Evolutionary conservation across 1,284 basidiomycete genomes (phyloP), one percentile per base, ranked within the genome.

Genomic region (Laetiporus sulphureus): DNA sequence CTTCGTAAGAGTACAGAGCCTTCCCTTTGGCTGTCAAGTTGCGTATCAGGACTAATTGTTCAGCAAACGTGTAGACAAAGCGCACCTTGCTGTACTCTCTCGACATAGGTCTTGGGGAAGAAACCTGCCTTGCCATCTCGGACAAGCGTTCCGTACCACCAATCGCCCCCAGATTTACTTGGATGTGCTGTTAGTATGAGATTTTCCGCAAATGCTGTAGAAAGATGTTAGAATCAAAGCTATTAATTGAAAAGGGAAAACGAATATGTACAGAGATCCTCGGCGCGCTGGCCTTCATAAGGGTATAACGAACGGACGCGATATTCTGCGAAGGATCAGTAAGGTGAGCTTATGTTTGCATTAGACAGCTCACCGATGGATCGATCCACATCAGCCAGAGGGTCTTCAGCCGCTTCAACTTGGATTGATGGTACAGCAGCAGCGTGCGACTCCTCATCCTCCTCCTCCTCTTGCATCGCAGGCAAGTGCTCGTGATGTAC

Each of bases 41-140:
- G 12, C 5, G 66, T 49, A n/a, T 13, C 24, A n/a, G n/a, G n/a
- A n/a, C n/a, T n/a, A n/a, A n/a, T n/a, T 19, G 11, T 4, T 32
- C 13, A 40, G 1, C 32, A 20, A 1, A 3, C 8, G 8, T 15
- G 3, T 19, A 12, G 15, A 63, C 57, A 42, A 38, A 35, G 65
- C 85, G 54, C 61, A 91, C 92, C 67, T 45, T 75, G 62, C 37
- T 74, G 69, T 21, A 89, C 62, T 54, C 78, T 74, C 53, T 88
- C 75, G 7, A 94, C 85, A 57, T 97, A 99, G 1, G 83, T 82
- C 58, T 83, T 83, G 1, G 96, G 96, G 77, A 98, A 91, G 67
- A 93, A 83, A 1, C 95, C 95, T 35, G 79, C 75, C 56, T 75
- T 79, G 13, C 83, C 79, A 31, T 73, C 77, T 33, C 69, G 75